Evolutionary conservation across 108 stramenopile species (phyloP), one percentile per base, ranked within the genome.

Genomic region (Conticribra guillardii): DNA sequence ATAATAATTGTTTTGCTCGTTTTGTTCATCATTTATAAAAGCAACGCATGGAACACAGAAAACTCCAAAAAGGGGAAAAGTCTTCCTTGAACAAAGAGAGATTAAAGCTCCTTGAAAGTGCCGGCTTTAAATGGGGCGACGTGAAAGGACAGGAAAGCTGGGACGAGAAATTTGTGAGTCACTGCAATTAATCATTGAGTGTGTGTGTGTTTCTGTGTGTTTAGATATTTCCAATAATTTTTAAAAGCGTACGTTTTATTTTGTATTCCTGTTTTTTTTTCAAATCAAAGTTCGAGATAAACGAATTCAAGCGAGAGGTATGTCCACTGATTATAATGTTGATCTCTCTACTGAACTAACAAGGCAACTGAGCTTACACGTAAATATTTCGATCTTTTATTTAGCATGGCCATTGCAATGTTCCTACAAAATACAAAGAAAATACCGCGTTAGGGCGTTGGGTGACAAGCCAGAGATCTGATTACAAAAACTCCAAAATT

Each of bases 361-460:
- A n/a, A n/a, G n/a, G n/a, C n/a, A n/a, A n/a, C n/a, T n/a, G n/a
- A n/a, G n/a, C n/a, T n/a, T n/a, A n/a, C n/a, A n/a, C n/a, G n/a
- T n/a, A n/a, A n/a, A n/a, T n/a, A 5, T 5, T 41, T 11, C 37
- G 5, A 9, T 41, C 37, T 9, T 9, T 41, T 11, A 11, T 41
- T 11, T 11, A 62, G 54, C 37, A 80, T 44, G 87, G 87, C 8
- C 55, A 85, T 55, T 66, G 72, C 56, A 59, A 58, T 47, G 83
- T 88, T 23, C 87, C 87, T 1, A 84, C 84, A 16, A 88, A 88
- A 49, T 81, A 68, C 52, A 41, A 51, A 18, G 60, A 69, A 23
- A 80, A 87, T 51, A 64, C 74, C n/a, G 81, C 82, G 3, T 47
- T 84, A 49, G 84, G 84, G 3, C 65, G 87, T 7, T 87, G 87